Evolutionary conservation across 495 filamentous ascomycete species (phyloP), one percentile per base, ranked within the genome.

Genomic region (Trichoderma gamsii): DNA sequence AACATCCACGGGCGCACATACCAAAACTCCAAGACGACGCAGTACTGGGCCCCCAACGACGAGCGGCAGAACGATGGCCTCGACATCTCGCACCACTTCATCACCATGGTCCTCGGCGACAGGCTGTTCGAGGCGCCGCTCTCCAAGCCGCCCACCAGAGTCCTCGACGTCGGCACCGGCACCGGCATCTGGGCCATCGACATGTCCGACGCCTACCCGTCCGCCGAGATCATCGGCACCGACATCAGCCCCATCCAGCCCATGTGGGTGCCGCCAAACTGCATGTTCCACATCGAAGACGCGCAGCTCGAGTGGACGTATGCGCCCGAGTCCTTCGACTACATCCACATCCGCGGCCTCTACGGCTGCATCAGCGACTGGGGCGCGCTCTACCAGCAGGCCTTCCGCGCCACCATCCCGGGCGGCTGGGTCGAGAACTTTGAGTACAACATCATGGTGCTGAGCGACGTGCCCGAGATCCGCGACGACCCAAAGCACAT

Each of bases 261-360:
- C 8, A 41, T 13, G 21, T 76, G 74, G 71, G 73, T 78, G 7
- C 78, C 83, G 3, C 78, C 79, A 8, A 88, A 86, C 70, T 71
- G 43, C 23, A 71, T 71, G 25, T 85, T 86, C 69, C 82, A 91
- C 69, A 72, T 86, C 59, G 84, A 87, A 66, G 84, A 86, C 66
- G 70, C 80, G 18, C 78, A 79, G 38, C 78, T 73, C 51, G 73
- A 77, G 21, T 87, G 85, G 85, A 80, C 79, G 0, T 86, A 75
- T 67, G 68, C 74, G 6, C 71, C 67, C 12, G 69, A 74, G 56
- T 69, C 69, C 43, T 75, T 90, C 70, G 88, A 90, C 75, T 88
- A 83, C 68, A 79, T 90, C 65, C 87, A 90, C 71, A 79, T 85
- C 41, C 82, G 88, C 7, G 75, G 77, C 44, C 71, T 90, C n/a